A percentile compares a stretch with the other conserved stretches of the same genome.
These are phyloP conservation scores for Pythium phragmitis DNA, from an alignment of 352 stramenopile species.

Conservation along the genomic window DNA sequence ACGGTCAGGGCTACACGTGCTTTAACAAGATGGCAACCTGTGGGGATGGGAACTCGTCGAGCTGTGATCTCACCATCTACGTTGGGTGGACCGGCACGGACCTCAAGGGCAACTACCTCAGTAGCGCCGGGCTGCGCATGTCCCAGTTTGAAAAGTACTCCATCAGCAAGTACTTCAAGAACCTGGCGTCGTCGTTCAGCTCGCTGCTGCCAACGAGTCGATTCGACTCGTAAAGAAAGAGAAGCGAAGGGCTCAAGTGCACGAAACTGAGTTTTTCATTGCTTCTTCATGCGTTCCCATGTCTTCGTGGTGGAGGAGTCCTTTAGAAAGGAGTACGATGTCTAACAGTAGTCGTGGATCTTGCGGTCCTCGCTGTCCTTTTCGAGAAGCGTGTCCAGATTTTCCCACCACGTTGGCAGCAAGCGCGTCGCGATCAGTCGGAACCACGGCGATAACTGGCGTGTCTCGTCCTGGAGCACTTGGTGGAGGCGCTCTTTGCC, in stretches of 20 bases:
- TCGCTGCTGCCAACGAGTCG: constrained; percentile 46
- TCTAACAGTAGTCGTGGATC: constrained; percentile 60
- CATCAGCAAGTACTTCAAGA: constrained; percentile 75
- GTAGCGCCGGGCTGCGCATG: constrained; percentile 72
- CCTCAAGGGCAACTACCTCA: constrained; percentile 74
- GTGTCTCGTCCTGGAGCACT: constrained; percentile 54
- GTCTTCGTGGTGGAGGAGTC: too few species aligned
- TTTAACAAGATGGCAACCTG: constrained; percentile 44
- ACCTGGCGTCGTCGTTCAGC: constrained; percentile 53
- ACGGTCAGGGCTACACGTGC: constrained; percentile 62
- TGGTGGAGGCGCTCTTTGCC: constrained; percentile 48
- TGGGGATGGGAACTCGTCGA: constrained; percentile 36
- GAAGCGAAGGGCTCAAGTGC: not conserved
- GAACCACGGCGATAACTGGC: constrained; percentile 85
- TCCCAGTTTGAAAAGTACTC: constrained; percentile 86
- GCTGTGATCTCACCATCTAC: constrained; percentile 74
- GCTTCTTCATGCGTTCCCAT: not conserved
- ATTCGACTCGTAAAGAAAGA: constrained; percentile 32
- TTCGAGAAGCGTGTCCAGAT: constrained; percentile 57
- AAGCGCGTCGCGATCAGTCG: constrained; percentile 67
- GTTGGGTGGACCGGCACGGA: constrained; percentile 82
- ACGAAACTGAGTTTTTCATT: not conserved
- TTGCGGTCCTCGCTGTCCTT: constrained; percentile 48
- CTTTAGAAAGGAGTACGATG: not conserved
- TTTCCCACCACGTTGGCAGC: constrained; percentile 72